Base-by-base conservation (phyloP, 1,284 basidiomycete species). In the Flammula alnicola region DNA sequence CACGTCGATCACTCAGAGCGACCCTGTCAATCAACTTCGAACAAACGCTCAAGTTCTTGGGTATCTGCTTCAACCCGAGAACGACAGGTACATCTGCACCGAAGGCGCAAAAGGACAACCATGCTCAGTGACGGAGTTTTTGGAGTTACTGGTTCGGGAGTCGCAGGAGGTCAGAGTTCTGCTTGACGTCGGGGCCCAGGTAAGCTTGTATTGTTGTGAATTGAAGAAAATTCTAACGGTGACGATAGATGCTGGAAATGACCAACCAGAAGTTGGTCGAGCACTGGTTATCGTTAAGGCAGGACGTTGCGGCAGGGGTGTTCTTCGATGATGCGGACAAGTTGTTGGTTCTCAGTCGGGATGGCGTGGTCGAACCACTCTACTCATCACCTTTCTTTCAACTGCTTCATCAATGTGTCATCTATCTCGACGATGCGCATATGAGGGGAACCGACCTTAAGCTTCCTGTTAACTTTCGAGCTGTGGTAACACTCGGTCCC, bases 341-440 rank as follows among this genome's bases (percentile, higher is more conserved):
- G 8, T 59, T 80, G 25, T 61, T 57, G 0, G 74, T 83, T 0
- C 48, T 76, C 35, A 71, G 65, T 3, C 70, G 66, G 10, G 74
- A 78, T 37, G 74, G 71, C 0, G 58, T 44, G 1, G 60, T 62
- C 0, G 74, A 79, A 44, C 62, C 66, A 1, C 59, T 84, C 1
- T 39, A 63, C 3, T 68, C 73, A 4, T 83, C 80, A 2, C 68
- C 72, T 0, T 80, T 72, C 52, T 63, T 58, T 2, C 64, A 72
- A 30, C 71, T 72, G 45, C 61, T 82, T 0, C 68, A 73, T 12
- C 64, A 69, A 52, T 80, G 78, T 26, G 51, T 80, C 3, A 57
- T 81, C 2, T 83, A 84, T 50, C 72, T 84, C 0, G 81, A 83
- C 35, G 81, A 84, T 55, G 76, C 76, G 1, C 80, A 83, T 51